Percentiles rank a stretch among this genome's conserved stretches.
Evolutionary conservation across 139 green algal species (phyloP).

Genomic region (Closterium sp.): DNA sequence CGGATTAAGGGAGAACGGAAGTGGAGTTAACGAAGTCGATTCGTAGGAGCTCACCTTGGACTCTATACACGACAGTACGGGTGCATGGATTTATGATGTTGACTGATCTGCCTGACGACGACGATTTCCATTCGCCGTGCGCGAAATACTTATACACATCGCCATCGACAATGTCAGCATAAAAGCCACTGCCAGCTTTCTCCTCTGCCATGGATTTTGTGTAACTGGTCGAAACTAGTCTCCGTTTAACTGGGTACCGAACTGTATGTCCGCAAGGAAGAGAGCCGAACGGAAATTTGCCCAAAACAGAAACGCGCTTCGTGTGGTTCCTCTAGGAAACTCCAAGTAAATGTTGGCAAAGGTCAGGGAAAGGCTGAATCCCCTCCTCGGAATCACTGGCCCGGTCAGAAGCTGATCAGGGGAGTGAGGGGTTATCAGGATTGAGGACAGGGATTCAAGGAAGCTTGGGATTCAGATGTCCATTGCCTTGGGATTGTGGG

Average conservation of each 20-base stretch:
- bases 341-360: too few relatives aligned
- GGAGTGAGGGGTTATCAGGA: too few relatives aligned
- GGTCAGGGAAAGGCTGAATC: not conserved
- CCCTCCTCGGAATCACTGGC: too few relatives aligned
- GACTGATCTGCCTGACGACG: constrained; percentile 65
- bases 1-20: too few relatives aligned
- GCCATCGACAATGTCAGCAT: constrained; percentile 21
- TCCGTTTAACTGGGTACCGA: too few relatives aligned
- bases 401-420: too few relatives aligned
- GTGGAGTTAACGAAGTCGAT: too few relatives aligned
- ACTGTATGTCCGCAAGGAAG: too few relatives aligned
- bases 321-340: too few relatives aligned
- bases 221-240: too few relatives aligned
- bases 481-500: not conserved
- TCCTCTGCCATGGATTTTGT: not conserved
- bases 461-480: not conserved
- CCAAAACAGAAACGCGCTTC: too few relatives aligned
- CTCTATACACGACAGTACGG: constrained; percentile 33
- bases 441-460: not conserved
- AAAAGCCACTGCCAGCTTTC: constrained; percentile 20
- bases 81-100: constrained; percentile 71
- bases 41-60: constrained; percentile 71
- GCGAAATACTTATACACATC: constrained; percentile 73
- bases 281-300: too few relatives aligned
- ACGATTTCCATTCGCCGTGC: constrained; percentile 79